Conservation (phyloP, 495 filamentous ascomycete species). For the Neurospora hispaniola region DNA sequence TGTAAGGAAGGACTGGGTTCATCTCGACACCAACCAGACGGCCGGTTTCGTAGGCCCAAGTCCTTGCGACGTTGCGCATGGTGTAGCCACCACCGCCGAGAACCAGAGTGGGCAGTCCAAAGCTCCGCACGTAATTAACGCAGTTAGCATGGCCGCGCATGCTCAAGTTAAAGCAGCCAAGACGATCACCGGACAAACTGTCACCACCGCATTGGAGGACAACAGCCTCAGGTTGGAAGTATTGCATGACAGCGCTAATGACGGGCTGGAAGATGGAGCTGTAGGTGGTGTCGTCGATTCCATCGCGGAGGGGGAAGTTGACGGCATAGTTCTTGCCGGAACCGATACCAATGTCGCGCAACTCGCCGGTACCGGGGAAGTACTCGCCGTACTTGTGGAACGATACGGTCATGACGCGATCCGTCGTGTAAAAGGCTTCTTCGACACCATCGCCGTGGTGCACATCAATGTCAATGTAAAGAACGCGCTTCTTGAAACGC, state of each 20-base stretch:
- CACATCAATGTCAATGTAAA: slow-evolving; percentile 97
- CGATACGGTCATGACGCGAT: slow-evolving; percentile 90
- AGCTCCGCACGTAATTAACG: slow-evolving; percentile 88
- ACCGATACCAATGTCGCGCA: slow-evolving; percentile 90
- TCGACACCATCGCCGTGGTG: slow-evolving; percentile 97
- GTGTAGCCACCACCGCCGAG: slow-evolving; percentile 96
- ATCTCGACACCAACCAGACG: slow-evolving; percentile 75
- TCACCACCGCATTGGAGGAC: slow-evolving; percentile 97
- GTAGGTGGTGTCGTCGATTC: slow-evolving; percentile 87
- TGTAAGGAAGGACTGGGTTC: slow-evolving; percentile 76
- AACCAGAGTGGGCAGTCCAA: slow-evolving; percentile 81
- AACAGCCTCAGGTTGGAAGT: slow-evolving; percentile 86
- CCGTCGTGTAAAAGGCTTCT: slow-evolving; percentile 92
- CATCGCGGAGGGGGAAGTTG: slow-evolving; percentile 93
- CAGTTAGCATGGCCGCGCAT: slow-evolving; percentile 98
- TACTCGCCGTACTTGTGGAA: slow-evolving; percentile 99
- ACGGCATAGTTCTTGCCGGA: slow-evolving; percentile 88
- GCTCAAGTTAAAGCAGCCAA: slow-evolving; percentile 96
- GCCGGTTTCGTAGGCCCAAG: slow-evolving; percentile 96
- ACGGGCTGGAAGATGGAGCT: slow-evolving; percentile 93
- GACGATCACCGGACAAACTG: slow-evolving; percentile 83
- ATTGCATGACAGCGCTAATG: slow-evolving; percentile 89
- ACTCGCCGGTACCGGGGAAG: slow-evolving; percentile 93
- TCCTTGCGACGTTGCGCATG: slow-evolving; percentile 95
- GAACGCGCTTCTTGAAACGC: slow-evolving; percentile 76